Percentiles rank a stretch among this genome's conserved stretches.
These are phyloP conservation scores for Xylariaceae sp. DNA, from an alignment of 2,329 filamentous ascomycete species.

Conservation along the genomic window DNA sequence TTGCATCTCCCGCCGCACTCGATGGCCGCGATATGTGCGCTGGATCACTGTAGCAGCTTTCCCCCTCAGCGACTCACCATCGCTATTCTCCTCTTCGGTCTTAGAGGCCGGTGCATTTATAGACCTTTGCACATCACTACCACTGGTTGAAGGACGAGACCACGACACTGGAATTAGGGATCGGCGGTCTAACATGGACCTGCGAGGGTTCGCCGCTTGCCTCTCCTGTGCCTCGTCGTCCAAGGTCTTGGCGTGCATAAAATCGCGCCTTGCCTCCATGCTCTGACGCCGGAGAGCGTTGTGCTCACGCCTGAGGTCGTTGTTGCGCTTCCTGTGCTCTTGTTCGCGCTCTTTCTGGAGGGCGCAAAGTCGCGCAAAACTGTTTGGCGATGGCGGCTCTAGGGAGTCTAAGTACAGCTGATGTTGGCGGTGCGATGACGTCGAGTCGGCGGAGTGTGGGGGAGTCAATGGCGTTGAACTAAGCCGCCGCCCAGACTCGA, in stretches of 20 bases:
- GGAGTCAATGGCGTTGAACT: slow-evolving; percentile 1
- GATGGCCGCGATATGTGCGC: slow-evolving; percentile 75
- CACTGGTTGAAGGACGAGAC: slow-evolving; percentile 9
- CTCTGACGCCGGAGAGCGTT: slow-evolving; percentile 18
- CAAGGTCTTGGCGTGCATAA: slow-evolving; percentile 31
- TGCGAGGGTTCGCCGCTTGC: background rate
- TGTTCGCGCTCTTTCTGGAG: slow-evolving; percentile 48
- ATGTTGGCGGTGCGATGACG: slow-evolving; percentile 26
- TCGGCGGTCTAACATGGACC: slow-evolving; percentile 10
- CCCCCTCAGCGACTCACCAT: slow-evolving; percentile 27
- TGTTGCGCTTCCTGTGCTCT: slow-evolving; percentile 41
- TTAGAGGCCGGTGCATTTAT: background rate
- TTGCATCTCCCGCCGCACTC: slow-evolving; percentile 65
- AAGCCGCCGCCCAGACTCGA: background rate
- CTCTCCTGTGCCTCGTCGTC: slow-evolving; percentile 6
- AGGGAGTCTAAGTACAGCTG: slow-evolving; percentile 52
- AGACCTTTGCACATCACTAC: background rate
- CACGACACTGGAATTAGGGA: slow-evolving; percentile 10
- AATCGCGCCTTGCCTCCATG: slow-evolving; percentile 32
- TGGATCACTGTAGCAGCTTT: slow-evolving; percentile 60
- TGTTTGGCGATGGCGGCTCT: slow-evolving; percentile 43
- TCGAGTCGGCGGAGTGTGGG: slow-evolving; percentile 15
- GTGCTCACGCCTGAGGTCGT: slow-evolving; percentile 31
- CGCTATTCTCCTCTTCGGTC: slow-evolving; percentile 11
- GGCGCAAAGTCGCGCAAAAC: slow-evolving; percentile 47